Evolutionary conservation across 352 stramenopile species (phyloP), one percentile per base, ranked within the genome.

Genomic region (Elongisporangium prolatum): DNA sequence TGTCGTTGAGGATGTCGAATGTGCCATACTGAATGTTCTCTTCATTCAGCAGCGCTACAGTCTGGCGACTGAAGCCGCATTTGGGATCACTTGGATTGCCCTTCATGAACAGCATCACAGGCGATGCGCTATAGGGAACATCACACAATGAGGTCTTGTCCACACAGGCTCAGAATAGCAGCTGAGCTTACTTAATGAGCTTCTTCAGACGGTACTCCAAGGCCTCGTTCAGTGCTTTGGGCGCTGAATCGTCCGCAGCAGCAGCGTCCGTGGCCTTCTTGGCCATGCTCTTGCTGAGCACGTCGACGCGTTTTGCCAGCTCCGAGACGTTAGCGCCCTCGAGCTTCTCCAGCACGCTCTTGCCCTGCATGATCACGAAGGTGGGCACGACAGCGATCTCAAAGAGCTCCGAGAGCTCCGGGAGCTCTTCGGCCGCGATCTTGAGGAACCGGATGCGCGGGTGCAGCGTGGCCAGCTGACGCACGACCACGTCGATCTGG

Each of bases 71-170:
- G 72, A 99, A 99, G 48, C 96, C 97, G 68, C 97, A 99, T 67
- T 91, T 89, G 20, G 97, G 97, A 47, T 92, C 88, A 18, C 75
- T 96, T 3, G 97, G 96, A 11, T 93, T 95, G 55, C 97, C 97
- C 75, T 99, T 99, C 96, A 99, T 99, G 73, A 99, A 99, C 20
- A 99, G 75, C 95, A 99, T 98, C 51, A 99, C 91, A 2, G 87
- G 76, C 25, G 89, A 91, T 17, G 86, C 86, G 51, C 71, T 88
- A 48, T 28, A 2, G 16, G 10, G 17, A 59, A 13, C 17, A 50
- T 16, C 37, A 40, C 21, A 34, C 34, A 44, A 20, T 11, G 58
- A 20, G 48, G 2, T 28, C 21, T 48, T 22, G 16, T 48, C 10
- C 24, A 59, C 21, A 8, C 20, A 20, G 21, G 53, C 18, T 16